A percentile compares a stretch with the other conserved stretches of the same genome.
These are phyloP conservation scores for Teunomyces funiuensis DNA, from an alignment of 805 yeast genomes.

Conservation along the genomic window DNA sequence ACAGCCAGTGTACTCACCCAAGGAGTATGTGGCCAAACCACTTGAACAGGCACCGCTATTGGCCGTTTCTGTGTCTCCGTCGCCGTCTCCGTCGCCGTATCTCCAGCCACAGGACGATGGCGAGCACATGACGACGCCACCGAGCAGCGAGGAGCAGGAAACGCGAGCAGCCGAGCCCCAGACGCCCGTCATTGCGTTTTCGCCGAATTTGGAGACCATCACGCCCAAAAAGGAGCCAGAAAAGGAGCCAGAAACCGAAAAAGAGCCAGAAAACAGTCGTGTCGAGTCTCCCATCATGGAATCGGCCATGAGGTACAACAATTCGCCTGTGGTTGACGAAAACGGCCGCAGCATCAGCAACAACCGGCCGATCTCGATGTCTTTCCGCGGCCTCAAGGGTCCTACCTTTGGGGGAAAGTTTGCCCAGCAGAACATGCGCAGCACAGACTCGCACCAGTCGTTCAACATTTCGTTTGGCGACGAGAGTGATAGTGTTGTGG, in stretches of 20 bases:
- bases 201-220: too few species aligned
- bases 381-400: constrained; percentile 62
- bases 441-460: constrained; percentile 42
- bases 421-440: constrained; percentile 27
- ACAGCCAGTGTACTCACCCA: neutral
- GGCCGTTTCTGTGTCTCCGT: neutral
- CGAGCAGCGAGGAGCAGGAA: neutral
- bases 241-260: neutral
- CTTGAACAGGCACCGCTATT: neutral
- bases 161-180: neutral
- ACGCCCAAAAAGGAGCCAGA: neutral
- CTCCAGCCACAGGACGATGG: neutral
- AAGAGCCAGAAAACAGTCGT: neutral
- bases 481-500: constrained; percentile 32
- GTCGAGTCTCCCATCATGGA: constrained; percentile 22
- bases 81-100: constrained; percentile 4
- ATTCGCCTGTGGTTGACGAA: constrained; percentile 3
- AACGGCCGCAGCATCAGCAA: constrained; percentile 12
- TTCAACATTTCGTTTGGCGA: constrained; percentile 39
- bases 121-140: neutral
- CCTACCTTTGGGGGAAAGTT: constrained; percentile 50
- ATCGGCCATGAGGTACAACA: constrained; percentile 12
- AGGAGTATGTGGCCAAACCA: neutral
- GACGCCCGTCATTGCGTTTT: too few species aligned
- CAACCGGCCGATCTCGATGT: constrained; percentile 47